phyloP scores from a whole-genome alignment of 129 eudicot species.

The Scalesia atractyloides region DNA sequence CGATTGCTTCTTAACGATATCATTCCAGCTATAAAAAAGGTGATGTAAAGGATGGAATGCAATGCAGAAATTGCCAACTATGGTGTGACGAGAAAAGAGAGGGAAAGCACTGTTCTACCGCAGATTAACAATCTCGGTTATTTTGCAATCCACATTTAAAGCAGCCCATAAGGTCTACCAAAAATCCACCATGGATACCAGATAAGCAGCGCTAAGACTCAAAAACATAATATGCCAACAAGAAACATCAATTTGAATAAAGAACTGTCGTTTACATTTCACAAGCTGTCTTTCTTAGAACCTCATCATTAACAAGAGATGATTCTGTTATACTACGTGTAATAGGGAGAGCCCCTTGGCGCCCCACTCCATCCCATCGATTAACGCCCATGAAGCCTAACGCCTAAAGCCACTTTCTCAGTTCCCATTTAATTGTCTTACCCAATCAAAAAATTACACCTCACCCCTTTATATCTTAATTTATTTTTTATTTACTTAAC shows the following conservation, averaged over 20 bases:
- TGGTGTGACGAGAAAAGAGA: neutral
- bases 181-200: slow-evolving; percentile 1
- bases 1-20: neutral
- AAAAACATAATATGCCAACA: neutral
- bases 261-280: neutral
- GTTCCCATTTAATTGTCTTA: no score
- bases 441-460: no score
- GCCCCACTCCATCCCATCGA: no score
- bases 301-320: slow-evolving; percentile 2
- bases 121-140: neutral
- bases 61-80: neutral
- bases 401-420: no score
- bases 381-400: no score
- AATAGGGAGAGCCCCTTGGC: no score
- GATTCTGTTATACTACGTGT: neutral
- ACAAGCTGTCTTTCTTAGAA: neutral
- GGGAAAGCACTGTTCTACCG: neutral
- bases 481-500: no score
- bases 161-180: slow-evolving; percentile 8
- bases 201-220: neutral
- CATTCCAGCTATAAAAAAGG: slow-evolving; percentile 1
- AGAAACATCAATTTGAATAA: neutral
- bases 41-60: neutral
- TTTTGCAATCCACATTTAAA: neutral
- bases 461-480: no score